Evolutionary conservation across 2,329 filamentous ascomycete species (phyloP), one percentile per base, ranked within the genome.

Genomic region (Leptographium lundbergii): DNA sequence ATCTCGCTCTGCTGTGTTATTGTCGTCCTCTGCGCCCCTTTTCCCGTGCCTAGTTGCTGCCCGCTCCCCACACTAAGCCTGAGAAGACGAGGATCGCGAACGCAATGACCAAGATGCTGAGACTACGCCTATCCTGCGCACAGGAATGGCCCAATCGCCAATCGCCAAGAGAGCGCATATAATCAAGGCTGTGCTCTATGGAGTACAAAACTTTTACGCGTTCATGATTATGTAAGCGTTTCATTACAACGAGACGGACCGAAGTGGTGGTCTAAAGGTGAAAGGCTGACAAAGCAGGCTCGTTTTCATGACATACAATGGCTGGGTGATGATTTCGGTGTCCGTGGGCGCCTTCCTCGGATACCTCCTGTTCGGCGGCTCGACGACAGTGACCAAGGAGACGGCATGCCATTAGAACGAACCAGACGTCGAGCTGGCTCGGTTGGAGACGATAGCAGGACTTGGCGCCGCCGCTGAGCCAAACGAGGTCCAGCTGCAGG

Each of bases 261-360:
- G 19, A 14, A 25, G 11, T 1, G 17, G 48, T 14, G 25, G 19
- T 5, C 27, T 4, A 4, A 51, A 5, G 32, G 32, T 34, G 32
- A 51, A 17, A 54, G 7, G 25, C 34, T 57, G 45, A 42, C 25
- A 14, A 11, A 7, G 10, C 45, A 97, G 92, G 94, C 79, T 99
- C 62, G 75, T 99, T 25, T 99, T 99, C 74, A 99, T 99, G 94
- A 99, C 94, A n/a, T 99, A 99, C 75, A 99, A 99, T 68, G 94
- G 94, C 59, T 95, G 89, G 86, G 85, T 99, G 65, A 99, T 99
- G 94, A 73, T 95, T 65, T 82, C 92, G 3, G 91, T 97, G 19
- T 88, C 88, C 0, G 76, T 95, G 11, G 94, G 94, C 19, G 91
- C 92, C 0, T 95, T 95, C 65, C 72, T 95, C 52, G 94, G 94